A percentile compares a stretch with the other conserved stretches of the same genome.
Conservation (phyloP, 768 basidiomycete genomes). For the Amanita muscaria region DNA sequence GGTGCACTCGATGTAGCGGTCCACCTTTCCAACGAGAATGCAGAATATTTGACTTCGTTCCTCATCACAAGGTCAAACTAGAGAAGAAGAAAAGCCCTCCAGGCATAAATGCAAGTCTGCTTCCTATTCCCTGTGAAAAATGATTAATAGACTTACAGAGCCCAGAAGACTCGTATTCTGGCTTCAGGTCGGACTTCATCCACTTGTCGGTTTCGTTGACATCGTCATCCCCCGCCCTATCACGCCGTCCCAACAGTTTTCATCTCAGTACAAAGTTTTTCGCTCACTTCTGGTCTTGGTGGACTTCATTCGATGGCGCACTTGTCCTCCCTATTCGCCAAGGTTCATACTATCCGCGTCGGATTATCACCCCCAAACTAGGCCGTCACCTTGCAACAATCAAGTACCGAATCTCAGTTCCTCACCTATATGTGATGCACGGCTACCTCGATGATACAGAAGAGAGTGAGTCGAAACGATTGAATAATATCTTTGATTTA, state of each 20-base stretch:
- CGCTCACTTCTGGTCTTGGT: slow-evolving; percentile 91
- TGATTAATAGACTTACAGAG: slow-evolving; percentile 24
- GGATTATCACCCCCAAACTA: slow-evolving; percentile 75
- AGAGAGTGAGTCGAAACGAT: slow-evolving; percentile 35
- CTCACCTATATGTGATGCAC: slow-evolving; percentile 78
- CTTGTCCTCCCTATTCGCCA: slow-evolving; percentile 82
- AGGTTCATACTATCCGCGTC: slow-evolving; percentile 70
- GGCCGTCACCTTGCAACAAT: slow-evolving; percentile 82
- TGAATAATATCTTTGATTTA: slow-evolving; percentile 2
- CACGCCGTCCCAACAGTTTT: slow-evolving; percentile 51
- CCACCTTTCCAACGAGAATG: slow-evolving; percentile 68
- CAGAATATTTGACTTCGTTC: slow-evolving; percentile 68
- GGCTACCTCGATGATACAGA: slow-evolving; percentile 74
- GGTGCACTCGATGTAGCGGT: slow-evolving; percentile 55
- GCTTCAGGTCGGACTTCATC: slow-evolving; percentile 89
- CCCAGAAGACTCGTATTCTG: slow-evolving; percentile 66
- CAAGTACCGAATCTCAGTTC: slow-evolving; percentile 78
- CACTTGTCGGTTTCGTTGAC: slow-evolving; percentile 84
- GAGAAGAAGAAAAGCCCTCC: slow-evolving; percentile 38
- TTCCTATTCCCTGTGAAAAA: background rate
- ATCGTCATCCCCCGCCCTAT: slow-evolving; percentile 42
- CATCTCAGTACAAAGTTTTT: slow-evolving; percentile 82
- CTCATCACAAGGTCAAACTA: slow-evolving; percentile 70
- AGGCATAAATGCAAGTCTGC: slow-evolving; percentile 33
- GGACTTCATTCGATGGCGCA: slow-evolving; percentile 70